Evolutionary conservation across 352 stramenopile genomes (phyloP).

Genomic region (Pythium coloratum): DNA sequence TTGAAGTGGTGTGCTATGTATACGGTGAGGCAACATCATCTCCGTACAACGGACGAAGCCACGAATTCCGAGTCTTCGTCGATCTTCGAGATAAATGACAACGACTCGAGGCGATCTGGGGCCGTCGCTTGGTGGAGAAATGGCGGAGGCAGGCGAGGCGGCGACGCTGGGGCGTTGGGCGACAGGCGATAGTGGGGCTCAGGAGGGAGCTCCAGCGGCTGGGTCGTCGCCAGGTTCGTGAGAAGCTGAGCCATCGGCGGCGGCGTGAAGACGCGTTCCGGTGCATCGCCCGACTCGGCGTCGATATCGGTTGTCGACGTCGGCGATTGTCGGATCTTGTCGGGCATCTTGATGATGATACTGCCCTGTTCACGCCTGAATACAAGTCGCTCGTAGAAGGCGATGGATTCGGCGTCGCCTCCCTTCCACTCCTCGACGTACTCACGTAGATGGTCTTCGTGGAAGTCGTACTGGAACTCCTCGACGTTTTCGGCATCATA

Average conservation of each 20-base stretch:
- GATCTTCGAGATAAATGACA: slow-evolving; percentile 12
- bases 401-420: slow-evolving; percentile 36
- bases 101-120: slow-evolving; percentile 7
- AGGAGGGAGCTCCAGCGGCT: slow-evolving; percentile 23
- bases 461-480: slow-evolving; percentile 79
- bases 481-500: slow-evolving; percentile 72
- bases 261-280: slow-evolving; percentile 10
- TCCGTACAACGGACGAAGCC: background rate
- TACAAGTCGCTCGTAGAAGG: slow-evolving; percentile 54
- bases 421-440: slow-evolving; percentile 47
- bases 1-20: background rate
- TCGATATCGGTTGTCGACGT: background rate
- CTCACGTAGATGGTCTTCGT: slow-evolving; percentile 56
- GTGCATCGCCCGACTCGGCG: background rate
- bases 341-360: slow-evolving; percentile 70
- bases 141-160: slow-evolving; percentile 1
- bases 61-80: slow-evolving; percentile 19
- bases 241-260: slow-evolving; percentile 24
- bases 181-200: slow-evolving; percentile 29
- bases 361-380: slow-evolving; percentile 61
- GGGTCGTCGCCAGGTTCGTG: slow-evolving; percentile 16
- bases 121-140: slow-evolving; percentile 9
- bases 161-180: slow-evolving; percentile 19
- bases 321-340: slow-evolving; percentile 28
- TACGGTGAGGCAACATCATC: background rate